Conservation (phyloP, 1,139 yeast genomes). For the Suhomyces guaymorum region DNA sequence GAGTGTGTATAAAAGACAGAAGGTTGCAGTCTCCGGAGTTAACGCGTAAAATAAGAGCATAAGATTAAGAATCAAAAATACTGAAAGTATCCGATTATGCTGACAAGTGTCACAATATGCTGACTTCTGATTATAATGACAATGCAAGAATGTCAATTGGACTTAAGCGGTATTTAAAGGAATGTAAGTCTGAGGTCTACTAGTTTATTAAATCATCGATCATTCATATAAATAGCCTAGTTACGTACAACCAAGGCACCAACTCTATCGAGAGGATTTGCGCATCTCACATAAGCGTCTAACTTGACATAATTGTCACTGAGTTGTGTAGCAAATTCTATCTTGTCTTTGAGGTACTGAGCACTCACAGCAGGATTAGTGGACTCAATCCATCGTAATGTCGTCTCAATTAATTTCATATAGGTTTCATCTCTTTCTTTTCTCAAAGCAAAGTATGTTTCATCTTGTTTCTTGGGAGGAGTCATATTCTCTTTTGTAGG, state of each 20-base stretch:
- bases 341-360: conserved; percentile 41
- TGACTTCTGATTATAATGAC: too few species aligned
- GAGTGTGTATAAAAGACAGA: too few species aligned
- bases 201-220: neutral
- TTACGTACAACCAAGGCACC: conserved; percentile 17
- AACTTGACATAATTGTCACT: conserved; percentile 37
- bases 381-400: conserved; percentile 44
- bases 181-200: too few species aligned
- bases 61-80: too few species aligned
- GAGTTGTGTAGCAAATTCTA: conserved; percentile 30
- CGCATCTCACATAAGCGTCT: conserved; percentile 43
- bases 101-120: too few species aligned
- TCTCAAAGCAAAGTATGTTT: conserved; percentile 28
- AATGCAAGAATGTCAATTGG: too few species aligned
- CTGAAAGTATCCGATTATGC: too few species aligned
- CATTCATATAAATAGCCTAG: neutral
- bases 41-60: too few species aligned
- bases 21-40: too few species aligned
- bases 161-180: too few species aligned
- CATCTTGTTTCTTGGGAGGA: conserved; percentile 35
- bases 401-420: conserved; percentile 36
- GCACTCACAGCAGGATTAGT: conserved; percentile 44
- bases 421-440: conserved; percentile 36
- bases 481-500: conserved; percentile 32
- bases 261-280: conserved; percentile 44